A percentile compares a stretch with the other conserved stretches of the same genome.
These are phyloP conservation scores for Leptodermis oblonga DNA, from an alignment of 257 asterid species.

Conservation along the genomic window DNA sequence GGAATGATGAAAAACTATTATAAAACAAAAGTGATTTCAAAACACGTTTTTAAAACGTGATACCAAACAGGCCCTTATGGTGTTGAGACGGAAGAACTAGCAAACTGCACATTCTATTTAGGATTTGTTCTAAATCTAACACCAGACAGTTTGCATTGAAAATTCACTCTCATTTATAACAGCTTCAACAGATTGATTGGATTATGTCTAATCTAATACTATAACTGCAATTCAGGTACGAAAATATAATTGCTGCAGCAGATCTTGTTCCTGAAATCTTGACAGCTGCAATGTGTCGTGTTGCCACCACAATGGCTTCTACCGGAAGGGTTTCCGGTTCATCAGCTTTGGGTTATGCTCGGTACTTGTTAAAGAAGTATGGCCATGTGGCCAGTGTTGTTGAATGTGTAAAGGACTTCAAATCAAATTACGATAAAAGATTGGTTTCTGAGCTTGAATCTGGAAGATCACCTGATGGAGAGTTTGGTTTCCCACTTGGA, in stretches of 20 bases:
- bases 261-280: conserved; percentile 85
- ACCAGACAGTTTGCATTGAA: neutral
- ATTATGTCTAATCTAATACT: neutral
- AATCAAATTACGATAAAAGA: conserved; percentile 74
- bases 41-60: too few species aligned
- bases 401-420: conserved; percentile 87
- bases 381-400: conserved; percentile 58
- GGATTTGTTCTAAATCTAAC: neutral
- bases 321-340: conserved; percentile 75
- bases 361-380: conserved; percentile 71
- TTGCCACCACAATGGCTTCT: conserved; percentile 59
- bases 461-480: conserved; percentile 72
- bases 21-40: too few species aligned
- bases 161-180: neutral
- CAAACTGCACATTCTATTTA: neutral
- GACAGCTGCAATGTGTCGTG: conserved; percentile 75
- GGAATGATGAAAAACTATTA: too few species aligned
- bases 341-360: conserved; percentile 63
- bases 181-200: neutral
- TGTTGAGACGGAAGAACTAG: neutral
- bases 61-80: too few species aligned
- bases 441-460: conserved; percentile 78
- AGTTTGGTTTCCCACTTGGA: conserved; percentile 74
- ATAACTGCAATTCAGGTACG: conserved; percentile 62
- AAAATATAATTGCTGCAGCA: conserved; percentile 73